These are phyloP conservation scores for Agaricus blazei DNA, from an alignment of 768 basidiomycete species.

Conservation along the genomic window DNA sequence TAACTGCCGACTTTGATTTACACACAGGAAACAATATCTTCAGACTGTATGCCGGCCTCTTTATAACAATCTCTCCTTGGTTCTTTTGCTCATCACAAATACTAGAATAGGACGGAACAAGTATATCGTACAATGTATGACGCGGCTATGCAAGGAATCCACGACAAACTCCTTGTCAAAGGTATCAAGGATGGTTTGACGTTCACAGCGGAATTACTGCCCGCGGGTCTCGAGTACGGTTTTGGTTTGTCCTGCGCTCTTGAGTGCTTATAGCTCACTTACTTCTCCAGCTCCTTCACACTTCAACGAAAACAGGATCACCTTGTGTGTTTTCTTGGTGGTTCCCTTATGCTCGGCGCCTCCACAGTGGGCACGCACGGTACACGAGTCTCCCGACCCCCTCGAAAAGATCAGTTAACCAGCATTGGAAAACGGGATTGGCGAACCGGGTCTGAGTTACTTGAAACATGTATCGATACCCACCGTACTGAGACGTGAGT, in stretches of 20 bases:
- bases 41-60: conserved; percentile 54
- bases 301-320: conserved; percentile 89
- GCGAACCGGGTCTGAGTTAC: conserved; percentile 73
- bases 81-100: neutral
- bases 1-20: neutral
- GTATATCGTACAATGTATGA: conserved; percentile 90
- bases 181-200: conserved; percentile 53
- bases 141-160: conserved; percentile 77
- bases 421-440: conserved; percentile 70
- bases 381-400: conserved; percentile 58
- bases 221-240: conserved; percentile 28
- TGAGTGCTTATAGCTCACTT: neutral
- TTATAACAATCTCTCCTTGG: neutral
- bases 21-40: conserved; percentile 66
- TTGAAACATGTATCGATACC: conserved; percentile 84
- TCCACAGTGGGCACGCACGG: conserved; percentile 53
- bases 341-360: conserved; percentile 86
- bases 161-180: conserved; percentile 62
- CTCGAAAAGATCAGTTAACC: conserved; percentile 53
- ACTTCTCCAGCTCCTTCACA: conserved; percentile 52
- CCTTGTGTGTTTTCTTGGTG: conserved; percentile 92
- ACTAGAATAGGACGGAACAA: conserved; percentile 65
- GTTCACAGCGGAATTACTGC: conserved; percentile 81
- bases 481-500: conserved; percentile 78
- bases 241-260: neutral